These are phyloP conservation scores for Nicotiana obtusifolia DNA, from an alignment of 257 asterid species.

Conservation along the genomic window DNA sequence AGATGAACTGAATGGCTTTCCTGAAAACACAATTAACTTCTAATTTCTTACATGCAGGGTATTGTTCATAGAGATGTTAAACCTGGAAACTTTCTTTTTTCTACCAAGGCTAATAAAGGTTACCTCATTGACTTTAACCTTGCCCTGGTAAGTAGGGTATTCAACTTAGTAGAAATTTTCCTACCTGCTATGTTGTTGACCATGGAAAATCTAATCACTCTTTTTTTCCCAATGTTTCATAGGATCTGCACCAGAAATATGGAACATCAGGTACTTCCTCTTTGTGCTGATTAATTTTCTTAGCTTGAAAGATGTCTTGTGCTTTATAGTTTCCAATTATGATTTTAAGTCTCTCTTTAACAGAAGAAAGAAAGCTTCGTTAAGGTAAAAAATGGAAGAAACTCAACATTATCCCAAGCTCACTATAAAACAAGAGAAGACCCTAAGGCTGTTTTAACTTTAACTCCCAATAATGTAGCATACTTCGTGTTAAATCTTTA, in stretches of 20 bases:
- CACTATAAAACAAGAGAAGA: background rate
- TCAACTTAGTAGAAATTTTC: background rate
- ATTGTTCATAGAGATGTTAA: slow-evolving; percentile 94
- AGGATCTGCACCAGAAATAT: slow-evolving; percentile 68
- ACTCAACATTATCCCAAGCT: background rate
- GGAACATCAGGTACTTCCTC: slow-evolving; percentile 49
- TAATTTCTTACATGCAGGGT: slow-evolving; percentile 47
- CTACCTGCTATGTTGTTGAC: slow-evolving; percentile 3
- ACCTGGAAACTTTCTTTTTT: slow-evolving; percentile 94
- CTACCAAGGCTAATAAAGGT: slow-evolving; percentile 71
- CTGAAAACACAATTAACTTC: slow-evolving; percentile 8
- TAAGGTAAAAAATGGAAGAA: background rate
- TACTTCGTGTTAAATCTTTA: background rate
- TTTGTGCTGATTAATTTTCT: background rate
- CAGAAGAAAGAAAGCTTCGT: background rate
- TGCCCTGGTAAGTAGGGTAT: slow-evolving; percentile 65
- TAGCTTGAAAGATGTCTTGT: background rate
- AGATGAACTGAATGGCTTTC: slow-evolving; percentile 12
- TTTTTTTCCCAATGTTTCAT: slow-evolving; percentile 17
- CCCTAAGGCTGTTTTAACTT: background rate
- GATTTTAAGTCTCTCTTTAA: background rate
- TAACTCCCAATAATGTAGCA: background rate
- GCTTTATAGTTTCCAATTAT: background rate
- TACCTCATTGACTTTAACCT: slow-evolving; percentile 93
- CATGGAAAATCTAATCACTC: slow-evolving; percentile 12